Base-by-base conservation (phyloP, 495 filamentous ascomycete species). In the Platismatia glauca region DNA sequence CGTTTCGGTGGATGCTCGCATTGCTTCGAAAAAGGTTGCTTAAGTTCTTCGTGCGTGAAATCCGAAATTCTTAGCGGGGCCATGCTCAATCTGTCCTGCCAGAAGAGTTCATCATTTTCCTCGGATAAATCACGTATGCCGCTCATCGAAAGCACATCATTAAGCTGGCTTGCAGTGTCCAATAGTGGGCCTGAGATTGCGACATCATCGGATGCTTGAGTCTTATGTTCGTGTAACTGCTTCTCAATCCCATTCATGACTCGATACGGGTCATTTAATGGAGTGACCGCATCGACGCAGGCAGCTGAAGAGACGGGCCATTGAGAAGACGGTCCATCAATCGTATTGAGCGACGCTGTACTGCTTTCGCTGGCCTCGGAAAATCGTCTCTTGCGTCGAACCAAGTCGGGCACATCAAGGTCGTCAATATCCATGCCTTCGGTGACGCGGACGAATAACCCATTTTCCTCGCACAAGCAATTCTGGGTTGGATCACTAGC, bases 341-440 rank as follows among this genome's bases (percentile, higher is more conserved):
- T 22, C 22, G 24, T 29, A 15, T 31, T 41, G 52, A 55, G 31
- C 16, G 61, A 58, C 27, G 55, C 46, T 31, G 46, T 31, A 48
- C 48, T 60, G 57, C 57, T 64, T 43, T 53, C 43, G 29, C 44
- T 37, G 39, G 57, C 46, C 37, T 55, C 57, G 9, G 57, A 60
- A 44, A 7, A 2, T 41, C 12, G 57, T 39, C 60, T 62, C n/a
- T 41, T 37, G 20, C 55, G 24, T 39, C 59, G 55, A 5, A 62
- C 59, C 50, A 66, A 55, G 43, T 66, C 64, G 18, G 64, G 64
- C 12, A 66, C 64, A 31, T 66, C 64, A 39, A 66, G 64, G n/a
- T 66, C 64, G n/a, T 67, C 65, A 20, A 67, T 67, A 53, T 67
- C 56, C 57, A 60, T 64, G 11, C 65, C 65, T 35, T 67, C 57